Percentiles rank a stretch among this genome's conserved stretches.
Conservation (phyloP, 2,329 filamentous ascomycete genomes). For the Rhytidhysteron rufulum region DNA sequence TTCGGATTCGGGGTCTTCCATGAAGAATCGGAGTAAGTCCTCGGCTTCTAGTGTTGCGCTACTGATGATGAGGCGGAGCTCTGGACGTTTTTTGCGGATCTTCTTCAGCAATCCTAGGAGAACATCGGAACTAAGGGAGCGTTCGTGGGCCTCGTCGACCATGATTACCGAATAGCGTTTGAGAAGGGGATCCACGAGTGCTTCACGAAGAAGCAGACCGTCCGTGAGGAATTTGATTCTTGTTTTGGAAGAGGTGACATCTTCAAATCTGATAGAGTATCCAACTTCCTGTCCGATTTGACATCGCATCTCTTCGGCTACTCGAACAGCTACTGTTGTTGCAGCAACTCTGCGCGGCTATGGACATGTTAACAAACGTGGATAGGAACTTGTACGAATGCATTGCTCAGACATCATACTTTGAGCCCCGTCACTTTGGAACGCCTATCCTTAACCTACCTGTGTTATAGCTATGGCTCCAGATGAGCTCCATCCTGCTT, state of each 20-base stretch:
- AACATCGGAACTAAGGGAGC: slow-evolving; percentile 88
- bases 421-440: too few species aligned
- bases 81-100: slow-evolving; percentile 72
- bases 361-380: slow-evolving; percentile 2
- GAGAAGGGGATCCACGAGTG: slow-evolving; percentile 84
- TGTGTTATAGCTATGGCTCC: slow-evolving; percentile 85
- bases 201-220: slow-evolving; percentile 84
- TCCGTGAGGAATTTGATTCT: slow-evolving; percentile 95
- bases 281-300: slow-evolving; percentile 81
- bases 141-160: slow-evolving; percentile 95
- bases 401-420: too few species aligned
- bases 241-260: slow-evolving; percentile 80
- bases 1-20: slow-evolving; percentile 39
- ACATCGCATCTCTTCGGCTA: slow-evolving; percentile 84
- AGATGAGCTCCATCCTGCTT: slow-evolving; percentile 82
- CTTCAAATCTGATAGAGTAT: slow-evolving; percentile 89
- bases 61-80: slow-evolving; percentile 84
- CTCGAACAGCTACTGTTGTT: slow-evolving; percentile 81
- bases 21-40: slow-evolving; percentile 77
- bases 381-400: too few species aligned
- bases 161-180: slow-evolving; percentile 93
- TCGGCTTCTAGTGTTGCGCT: slow-evolving; percentile 92
- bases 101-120: slow-evolving; percentile 89
- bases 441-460: too few species aligned
- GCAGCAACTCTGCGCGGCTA: slow-evolving; percentile 87